A percentile compares a stretch with the other conserved stretches of the same genome.
These are phyloP conservation scores for Sisymbrium irio DNA, from an alignment of 345 rosid species.

Conservation along the genomic window DNA sequence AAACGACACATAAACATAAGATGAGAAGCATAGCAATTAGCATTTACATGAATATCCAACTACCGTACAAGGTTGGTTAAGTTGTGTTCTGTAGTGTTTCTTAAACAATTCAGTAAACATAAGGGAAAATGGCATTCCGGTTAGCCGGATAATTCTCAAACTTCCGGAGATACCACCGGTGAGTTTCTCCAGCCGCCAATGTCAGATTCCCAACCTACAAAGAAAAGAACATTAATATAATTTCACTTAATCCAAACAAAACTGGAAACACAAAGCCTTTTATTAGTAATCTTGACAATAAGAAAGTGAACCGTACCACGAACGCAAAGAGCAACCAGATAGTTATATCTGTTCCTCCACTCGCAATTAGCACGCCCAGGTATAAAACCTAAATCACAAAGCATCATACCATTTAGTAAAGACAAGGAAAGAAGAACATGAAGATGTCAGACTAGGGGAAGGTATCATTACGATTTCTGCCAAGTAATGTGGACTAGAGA, in stretches of 20 bases:
- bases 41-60: background rate
- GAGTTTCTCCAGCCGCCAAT: conserved; percentile 70
- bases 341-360: conserved; percentile 68
- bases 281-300: background rate
- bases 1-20: too few species aligned
- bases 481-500: conserved; percentile 72
- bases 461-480: conserved; percentile 64
- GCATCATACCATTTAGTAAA: background rate
- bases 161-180: conserved; percentile 60
- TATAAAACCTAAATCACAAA: conserved; percentile 54
- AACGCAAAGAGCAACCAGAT: conserved; percentile 61
- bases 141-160: conserved; percentile 62
- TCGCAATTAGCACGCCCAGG: conserved; percentile 59
- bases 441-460: background rate
- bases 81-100: background rate
- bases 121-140: conserved; percentile 53
- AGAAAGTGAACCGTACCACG: conserved; percentile 44
- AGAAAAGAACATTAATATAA: background rate
- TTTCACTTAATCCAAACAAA: conserved; percentile 1
- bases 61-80: background rate
- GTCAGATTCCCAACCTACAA: conserved; percentile 66
- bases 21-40: background rate
- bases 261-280: background rate
- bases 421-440: background rate
- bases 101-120: conserved; percentile 33